Base-by-base conservation (phyloP, 2,329 filamentous ascomycete genomes). In the Fusarium penzigii region DNA sequence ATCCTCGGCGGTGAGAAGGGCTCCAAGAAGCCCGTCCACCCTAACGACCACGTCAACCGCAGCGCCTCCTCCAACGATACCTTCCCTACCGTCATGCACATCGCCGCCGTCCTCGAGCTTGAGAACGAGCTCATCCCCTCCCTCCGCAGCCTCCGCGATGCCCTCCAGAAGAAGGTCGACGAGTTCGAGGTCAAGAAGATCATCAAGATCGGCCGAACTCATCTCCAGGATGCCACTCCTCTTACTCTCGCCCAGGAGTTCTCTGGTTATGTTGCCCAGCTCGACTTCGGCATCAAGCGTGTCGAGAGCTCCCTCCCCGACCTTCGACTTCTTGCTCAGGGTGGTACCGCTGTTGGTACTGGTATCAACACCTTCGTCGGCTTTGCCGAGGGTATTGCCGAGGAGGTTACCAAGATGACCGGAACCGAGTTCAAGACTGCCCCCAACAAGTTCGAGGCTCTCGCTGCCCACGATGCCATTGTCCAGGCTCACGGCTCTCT, bases 1-100 rank as follows among this genome's bases (percentile, higher is more conserved):
- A 96, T 97, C 59, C 83, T 97, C 48, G 94, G 94, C 65, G 94
- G 94, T 67, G 83, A 82, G 62, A 96, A 92, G 90, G 94, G 94
- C 65, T 87, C 81, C 84, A 97, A 97, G 87, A 96, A 95, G 81
- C 94, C 94, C 29, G 94, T 99, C 60, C 94, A 99, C 79, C 94
- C 94, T 68, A 99, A 97, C 77, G 94, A 99, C 80, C 94, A 99
- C 75, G 94, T 99, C 75, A 99, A 99, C 85, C 96, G 96, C 86
- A 95, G 90, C 61, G 94, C 94, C 65, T 97, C 92, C 45, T 97
- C 94, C 68, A 99, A 99, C 80, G 94, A 99, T 73, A 97, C 93
- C 65, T 99, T 99, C 85, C 94, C 94, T 40, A 97, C 94, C 62
- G 94, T 97, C 72, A 99, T 99, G 94, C 94, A 97, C 82, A 97